These are phyloP conservation scores for Arachnomyces sp. DNA, from an alignment of 2,329 filamentous ascomycete species.

Conservation along the genomic window DNA sequence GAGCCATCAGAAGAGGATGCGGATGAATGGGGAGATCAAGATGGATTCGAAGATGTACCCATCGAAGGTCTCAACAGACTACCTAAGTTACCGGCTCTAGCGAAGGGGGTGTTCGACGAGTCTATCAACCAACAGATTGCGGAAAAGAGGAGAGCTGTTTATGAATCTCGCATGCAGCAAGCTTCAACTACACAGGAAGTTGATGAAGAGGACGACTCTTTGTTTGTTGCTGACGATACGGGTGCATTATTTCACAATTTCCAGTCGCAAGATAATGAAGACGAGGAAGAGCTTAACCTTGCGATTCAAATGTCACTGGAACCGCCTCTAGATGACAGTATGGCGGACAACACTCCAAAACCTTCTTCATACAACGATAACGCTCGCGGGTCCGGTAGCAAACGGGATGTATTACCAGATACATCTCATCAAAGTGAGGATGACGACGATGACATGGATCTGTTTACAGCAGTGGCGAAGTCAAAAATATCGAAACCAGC, in stretches of 20 bases:
- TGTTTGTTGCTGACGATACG: slow-evolving; percentile 48
- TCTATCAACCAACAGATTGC: slow-evolving; percentile 29
- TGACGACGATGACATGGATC: slow-evolving; percentile 68
- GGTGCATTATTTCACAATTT: slow-evolving; percentile 51
- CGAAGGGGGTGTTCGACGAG: slow-evolving; percentile 29
- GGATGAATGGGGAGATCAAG: slow-evolving; percentile 60
- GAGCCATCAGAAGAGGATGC: slow-evolving; percentile 50
- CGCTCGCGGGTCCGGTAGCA: slow-evolving; percentile 26
- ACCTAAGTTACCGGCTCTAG: slow-evolving; percentile 51
- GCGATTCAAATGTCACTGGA: slow-evolving; percentile 82
- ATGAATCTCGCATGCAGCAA: slow-evolving; percentile 32
- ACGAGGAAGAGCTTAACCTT: slow-evolving; percentile 68
- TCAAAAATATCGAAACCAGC: slow-evolving; percentile 55
- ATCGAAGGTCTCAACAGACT: slow-evolving; percentile 83
- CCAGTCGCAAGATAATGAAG: slow-evolving; percentile 33
- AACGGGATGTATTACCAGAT: slow-evolving; percentile 10
- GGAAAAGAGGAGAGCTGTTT: slow-evolving; percentile 42
- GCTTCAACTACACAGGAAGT: slow-evolving; percentile 4
- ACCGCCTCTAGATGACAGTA: slow-evolving; percentile 31
- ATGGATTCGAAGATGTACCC: slow-evolving; percentile 86
- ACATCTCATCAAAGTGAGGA: slow-evolving; percentile 37
- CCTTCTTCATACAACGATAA: too few relatives aligned
- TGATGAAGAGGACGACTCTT: slow-evolving; percentile 41
- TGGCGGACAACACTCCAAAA: slow-evolving; percentile 22
- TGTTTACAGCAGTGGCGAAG: slow-evolving; percentile 67